Evolutionary conservation across 2,329 filamentous ascomycete genomes (phyloP), one percentile per base, ranked within the genome.

Genomic region (Claviceps monticola): DNA sequence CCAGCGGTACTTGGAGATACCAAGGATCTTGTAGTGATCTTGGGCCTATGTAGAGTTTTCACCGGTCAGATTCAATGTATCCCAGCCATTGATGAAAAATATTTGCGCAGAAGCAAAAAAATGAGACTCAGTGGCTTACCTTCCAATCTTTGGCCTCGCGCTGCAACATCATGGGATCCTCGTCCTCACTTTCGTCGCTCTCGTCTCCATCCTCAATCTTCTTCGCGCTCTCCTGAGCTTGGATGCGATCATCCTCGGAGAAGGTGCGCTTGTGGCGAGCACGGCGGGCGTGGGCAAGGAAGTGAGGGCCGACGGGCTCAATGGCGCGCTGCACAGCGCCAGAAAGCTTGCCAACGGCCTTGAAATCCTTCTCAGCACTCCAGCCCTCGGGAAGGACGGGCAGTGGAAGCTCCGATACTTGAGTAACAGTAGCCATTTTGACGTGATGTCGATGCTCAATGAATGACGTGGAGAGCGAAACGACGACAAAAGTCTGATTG

Each of bases 71-170:
- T 46, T 29, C 36, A 41, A 17, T 5, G 17, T 9, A 21, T 49
- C 60, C 13, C 17, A 29, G 29, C 19, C 4, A 11, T 5, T 7
- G 21, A 21, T 11, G n/a, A 9, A 11, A 29, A 34, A 13, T n/a
- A 23, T 34, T n/a, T 36, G 23, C 23, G 36, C 16, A 36, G 2
- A 14, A 21, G 17, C 14, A 5, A 26, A 21, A 6, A 0, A 6
- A 5, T 5, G 29, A 9, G 34, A 9, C n/a, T 9, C n/a, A 5
- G 38, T 14, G 16, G 16, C 75, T 59, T 69, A 91, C 88, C 86
- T 98, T 98, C 93, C 93, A 98, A 76, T 98, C 93, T 76, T 98
- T 98, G 64, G 93, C 90, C 67, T 97, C 89, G 51, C 89, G 82
- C 68, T 87, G 79, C 36, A 98, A 82, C 80, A 97, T 85, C 73